Evolutionary conservation across 31 red algal species (phyloP).

Genomic region (Bonnemaisonia californica): DNA sequence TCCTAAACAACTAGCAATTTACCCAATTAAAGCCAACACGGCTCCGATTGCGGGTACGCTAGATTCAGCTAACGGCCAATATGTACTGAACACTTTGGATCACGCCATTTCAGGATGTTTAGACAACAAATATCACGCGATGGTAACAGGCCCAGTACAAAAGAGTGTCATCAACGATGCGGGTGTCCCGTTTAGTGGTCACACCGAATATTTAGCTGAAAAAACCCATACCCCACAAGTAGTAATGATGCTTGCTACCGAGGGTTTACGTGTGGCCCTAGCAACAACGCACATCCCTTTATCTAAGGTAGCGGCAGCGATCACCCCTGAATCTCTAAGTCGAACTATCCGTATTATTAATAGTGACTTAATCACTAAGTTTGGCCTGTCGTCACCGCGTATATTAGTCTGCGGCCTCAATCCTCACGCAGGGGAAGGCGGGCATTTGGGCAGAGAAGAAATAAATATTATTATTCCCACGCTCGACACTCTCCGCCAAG

Average conservation of each 20-base stretch:
- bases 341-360: neutral
- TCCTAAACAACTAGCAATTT: too few relatives aligned
- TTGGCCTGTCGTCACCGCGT: neutral
- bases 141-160: neutral
- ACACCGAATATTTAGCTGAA: neutral
- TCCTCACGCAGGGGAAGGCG: slow-evolving; percentile 25
- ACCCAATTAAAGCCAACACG: too few relatives aligned
- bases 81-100: neutral
- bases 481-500: neutral
- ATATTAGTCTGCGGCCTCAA: slow-evolving; percentile 20
- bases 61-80: neutral
- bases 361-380: neutral
- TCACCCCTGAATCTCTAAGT: neutral
- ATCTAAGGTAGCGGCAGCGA: neutral
- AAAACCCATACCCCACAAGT: neutral
- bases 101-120: neutral
- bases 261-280: neutral
- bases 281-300: neutral
- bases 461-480: slow-evolving; percentile 3
- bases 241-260: neutral
- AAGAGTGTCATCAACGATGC: neutral
- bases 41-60: neutral
- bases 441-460: slow-evolving; percentile 17
- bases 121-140: neutral
- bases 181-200: neutral